Conservation (phyloP, 1,284 basidiomycete genomes). For the Wolfiporia cocos region DNA sequence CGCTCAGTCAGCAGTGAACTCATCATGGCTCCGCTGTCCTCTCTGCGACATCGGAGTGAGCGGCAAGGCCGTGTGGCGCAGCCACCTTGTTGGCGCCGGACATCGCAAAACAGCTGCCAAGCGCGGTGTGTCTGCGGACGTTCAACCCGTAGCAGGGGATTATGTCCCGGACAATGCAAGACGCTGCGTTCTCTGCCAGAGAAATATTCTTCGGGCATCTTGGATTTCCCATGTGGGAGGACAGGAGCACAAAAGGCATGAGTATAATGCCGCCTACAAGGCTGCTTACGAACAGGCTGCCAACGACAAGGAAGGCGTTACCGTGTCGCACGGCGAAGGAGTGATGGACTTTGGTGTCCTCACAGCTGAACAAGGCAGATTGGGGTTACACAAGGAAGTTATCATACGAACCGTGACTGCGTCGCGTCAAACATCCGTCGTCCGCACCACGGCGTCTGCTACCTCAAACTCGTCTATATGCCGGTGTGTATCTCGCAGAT, state of each 20-base stretch:
- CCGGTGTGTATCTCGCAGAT: neutral
- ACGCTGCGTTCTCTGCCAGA: conserved; percentile 6
- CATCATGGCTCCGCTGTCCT: conserved; percentile 8
- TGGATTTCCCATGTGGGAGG: conserved; percentile 8
- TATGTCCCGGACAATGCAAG: neutral
- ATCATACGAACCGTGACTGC: conserved; percentile 14
- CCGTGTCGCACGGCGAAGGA: conserved; percentile 15
- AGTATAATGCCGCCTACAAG: conserved; percentile 12
- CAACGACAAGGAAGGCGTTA: conserved; percentile 18
- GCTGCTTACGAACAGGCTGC: conserved; percentile 19
- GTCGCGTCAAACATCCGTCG: neutral
- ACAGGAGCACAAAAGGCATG: conserved; percentile 2
- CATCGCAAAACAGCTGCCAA: conserved; percentile 2
- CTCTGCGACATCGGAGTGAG: conserved; percentile 8
- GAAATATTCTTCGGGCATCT: neutral
- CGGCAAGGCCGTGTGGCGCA: neutral
- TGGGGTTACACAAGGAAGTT: conserved; percentile 12
- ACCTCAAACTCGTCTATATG: no score
- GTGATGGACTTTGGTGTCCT: conserved; percentile 32
- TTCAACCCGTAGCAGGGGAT: conserved; percentile 1
- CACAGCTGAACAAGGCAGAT: conserved; percentile 18
- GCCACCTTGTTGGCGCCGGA: conserved; percentile 4
- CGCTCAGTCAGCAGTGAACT: neutral
- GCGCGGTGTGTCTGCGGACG: neutral
- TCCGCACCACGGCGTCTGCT: no score